Conservation (phyloP, 2,329 filamentous ascomycete species). For the Hymenoscyphus scutula region DNA sequence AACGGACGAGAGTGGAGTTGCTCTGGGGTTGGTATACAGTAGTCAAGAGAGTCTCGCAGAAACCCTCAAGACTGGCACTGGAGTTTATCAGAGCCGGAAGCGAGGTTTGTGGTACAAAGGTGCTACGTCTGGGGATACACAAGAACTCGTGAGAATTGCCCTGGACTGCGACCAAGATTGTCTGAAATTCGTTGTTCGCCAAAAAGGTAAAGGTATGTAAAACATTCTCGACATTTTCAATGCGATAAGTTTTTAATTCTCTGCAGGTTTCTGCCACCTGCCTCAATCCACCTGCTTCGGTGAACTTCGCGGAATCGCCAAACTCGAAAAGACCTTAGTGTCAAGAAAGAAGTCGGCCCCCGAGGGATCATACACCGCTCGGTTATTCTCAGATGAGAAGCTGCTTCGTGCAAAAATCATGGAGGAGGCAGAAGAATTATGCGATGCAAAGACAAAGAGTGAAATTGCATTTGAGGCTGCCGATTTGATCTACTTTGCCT, state of each 20-base stretch:
- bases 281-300: conserved; percentile 93
- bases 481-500: conserved; percentile 91
- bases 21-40: conserved; percentile 90
- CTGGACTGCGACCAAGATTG: conserved; percentile 95
- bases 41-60: conserved; percentile 86
- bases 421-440: conserved; percentile 95
- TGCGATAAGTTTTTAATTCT: conserved; percentile 16
- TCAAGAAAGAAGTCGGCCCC: conserved; percentile 81
- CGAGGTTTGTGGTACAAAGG: conserved; percentile 96
- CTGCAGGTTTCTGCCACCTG: conserved; percentile 80
- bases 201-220: conserved; percentile 68
- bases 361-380: conserved; percentile 86
- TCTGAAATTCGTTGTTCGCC: conserved; percentile 82
- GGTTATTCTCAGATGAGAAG: conserved; percentile 88
- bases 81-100: conserved; percentile 96
- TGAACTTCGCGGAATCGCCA: conserved; percentile 74
- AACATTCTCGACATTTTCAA: conserved; percentile 1
- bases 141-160: conserved; percentile 80
- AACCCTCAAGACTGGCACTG: conserved; percentile 71
- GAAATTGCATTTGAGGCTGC: conserved; percentile 93
- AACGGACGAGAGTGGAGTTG: conserved; percentile 79
- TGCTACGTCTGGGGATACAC: conserved; percentile 87
- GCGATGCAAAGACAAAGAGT: conserved; percentile 75
- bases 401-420: conserved; percentile 93
- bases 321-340: conserved; percentile 81